phyloP scores from a whole-genome alignment of 2,329 filamentous ascomycete species.

The Pseudopithomyces chartarum region DNA sequence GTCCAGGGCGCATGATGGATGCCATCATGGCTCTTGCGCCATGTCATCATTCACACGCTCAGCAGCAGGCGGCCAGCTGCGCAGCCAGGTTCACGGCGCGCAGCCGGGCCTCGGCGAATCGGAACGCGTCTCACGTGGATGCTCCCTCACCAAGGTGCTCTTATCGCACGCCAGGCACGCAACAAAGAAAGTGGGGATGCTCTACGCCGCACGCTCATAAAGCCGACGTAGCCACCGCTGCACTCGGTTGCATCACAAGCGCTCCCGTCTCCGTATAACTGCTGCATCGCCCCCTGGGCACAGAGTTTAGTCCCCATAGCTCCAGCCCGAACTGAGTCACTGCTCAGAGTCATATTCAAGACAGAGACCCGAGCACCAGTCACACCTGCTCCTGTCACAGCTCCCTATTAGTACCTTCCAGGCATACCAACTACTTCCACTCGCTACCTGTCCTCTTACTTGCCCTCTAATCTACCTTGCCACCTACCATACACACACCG shows the following conservation, averaged over 20 bases:
- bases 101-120: slow-evolving; percentile 35
- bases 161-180: slow-evolving; percentile 26
- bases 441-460: slow-evolving; percentile 17
- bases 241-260: slow-evolving; percentile 21
- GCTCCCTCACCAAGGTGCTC: slow-evolving; percentile 21
- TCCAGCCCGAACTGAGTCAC: slow-evolving; percentile 37
- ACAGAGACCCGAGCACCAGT: slow-evolving; percentile 35
- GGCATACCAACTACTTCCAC: slow-evolving; percentile 17
- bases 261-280: slow-evolving; percentile 23
- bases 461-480: neutral
- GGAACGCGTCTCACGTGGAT: slow-evolving; percentile 29
- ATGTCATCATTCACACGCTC: slow-evolving; percentile 14
- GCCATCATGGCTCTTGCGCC: slow-evolving; percentile 36
- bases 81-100: slow-evolving; percentile 8
- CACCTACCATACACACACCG: slow-evolving; percentile 24
- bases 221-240: slow-evolving; percentile 7
- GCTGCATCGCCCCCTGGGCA: slow-evolving; percentile 31
- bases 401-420: slow-evolving; percentile 34
- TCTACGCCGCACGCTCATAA: slow-evolving; percentile 10
- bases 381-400: slow-evolving; percentile 29
- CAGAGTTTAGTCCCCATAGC: slow-evolving; percentile 21
- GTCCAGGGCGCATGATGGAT: slow-evolving; percentile 38
- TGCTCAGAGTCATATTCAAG: slow-evolving; percentile 39
- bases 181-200: slow-evolving; percentile 21
- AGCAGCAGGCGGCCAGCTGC: slow-evolving; percentile 4